phyloP scores from a whole-genome alignment of 2,329 filamentous ascomycete species.

The Cercospora beticola region DNA sequence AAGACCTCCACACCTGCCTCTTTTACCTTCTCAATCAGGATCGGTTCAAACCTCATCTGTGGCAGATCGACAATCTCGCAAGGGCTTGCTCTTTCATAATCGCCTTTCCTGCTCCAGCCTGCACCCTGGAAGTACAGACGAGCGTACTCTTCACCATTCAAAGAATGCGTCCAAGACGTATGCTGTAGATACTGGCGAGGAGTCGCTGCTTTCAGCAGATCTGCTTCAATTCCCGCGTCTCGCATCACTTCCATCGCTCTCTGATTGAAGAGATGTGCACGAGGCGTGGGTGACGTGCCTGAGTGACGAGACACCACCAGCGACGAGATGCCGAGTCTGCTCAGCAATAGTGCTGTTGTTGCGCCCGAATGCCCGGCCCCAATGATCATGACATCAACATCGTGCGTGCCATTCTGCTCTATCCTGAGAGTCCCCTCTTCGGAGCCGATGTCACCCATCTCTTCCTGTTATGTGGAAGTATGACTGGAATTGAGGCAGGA shows the following conservation, averaged over 20 bases:
- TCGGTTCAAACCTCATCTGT: constrained; percentile 28
- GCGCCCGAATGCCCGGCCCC: neutral
- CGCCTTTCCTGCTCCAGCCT: constrained; percentile 38
- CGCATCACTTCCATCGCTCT: neutral
- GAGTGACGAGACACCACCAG: neutral
- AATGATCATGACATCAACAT: neutral
- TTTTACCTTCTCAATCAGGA: neutral
- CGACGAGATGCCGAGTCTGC: neutral
- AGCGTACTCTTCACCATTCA: constrained; percentile 24
- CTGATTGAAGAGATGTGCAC: neutral
- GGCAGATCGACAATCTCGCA: constrained; percentile 40
- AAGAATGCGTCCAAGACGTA: neutral
- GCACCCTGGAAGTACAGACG: constrained; percentile 41
- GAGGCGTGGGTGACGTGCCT: neutral
- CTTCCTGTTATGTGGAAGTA: neutral
- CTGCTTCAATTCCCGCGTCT: neutral
- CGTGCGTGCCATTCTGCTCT: neutral
- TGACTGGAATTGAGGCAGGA: no score
- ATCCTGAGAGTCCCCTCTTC: no score
- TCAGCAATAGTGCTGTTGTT: neutral
- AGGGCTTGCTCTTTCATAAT: constrained; percentile 40
- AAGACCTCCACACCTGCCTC: neutral
- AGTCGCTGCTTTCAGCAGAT: neutral
- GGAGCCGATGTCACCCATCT: neutral
- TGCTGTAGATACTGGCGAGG: neutral